Evolutionary conservation across 768 basidiomycete genomes (phyloP).

Genomic region (Coprinopsis sp.): DNA sequence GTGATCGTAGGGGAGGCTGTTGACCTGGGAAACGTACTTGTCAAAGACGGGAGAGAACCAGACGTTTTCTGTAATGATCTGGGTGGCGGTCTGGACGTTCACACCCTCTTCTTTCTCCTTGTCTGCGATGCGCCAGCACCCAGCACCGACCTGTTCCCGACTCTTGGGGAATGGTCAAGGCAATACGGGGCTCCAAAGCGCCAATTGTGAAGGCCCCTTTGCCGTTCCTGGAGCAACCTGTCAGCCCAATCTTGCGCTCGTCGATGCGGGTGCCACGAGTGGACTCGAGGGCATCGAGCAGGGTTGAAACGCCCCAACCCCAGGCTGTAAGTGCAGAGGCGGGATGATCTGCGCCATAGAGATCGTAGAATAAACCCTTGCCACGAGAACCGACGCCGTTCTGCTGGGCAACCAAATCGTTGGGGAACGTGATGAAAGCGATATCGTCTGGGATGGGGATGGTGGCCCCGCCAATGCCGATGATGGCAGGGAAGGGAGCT

Average conservation of each 20-base stretch:
- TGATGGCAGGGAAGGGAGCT: conserved; percentile 47
- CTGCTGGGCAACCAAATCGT: conserved; percentile 47
- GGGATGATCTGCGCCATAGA: conserved; percentile 42
- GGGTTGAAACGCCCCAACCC: conserved; percentile 54
- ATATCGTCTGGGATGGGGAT: conserved; percentile 32
- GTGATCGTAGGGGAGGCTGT: conserved; percentile 52
- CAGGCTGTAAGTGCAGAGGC: conserved; percentile 54
- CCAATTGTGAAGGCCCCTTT: conserved; percentile 56
- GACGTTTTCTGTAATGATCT: conserved; percentile 58
- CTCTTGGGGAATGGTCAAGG: conserved; percentile 57
- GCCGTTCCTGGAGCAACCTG: conserved; percentile 55
- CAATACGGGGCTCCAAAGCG: conserved; percentile 54
- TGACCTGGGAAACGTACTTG: conserved; percentile 40
- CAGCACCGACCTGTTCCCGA: conserved; percentile 54
- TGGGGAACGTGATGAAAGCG: conserved; percentile 46
- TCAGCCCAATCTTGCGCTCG: conserved; percentile 44
- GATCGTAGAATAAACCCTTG: conserved; percentile 49
- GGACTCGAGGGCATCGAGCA: conserved; percentile 51
- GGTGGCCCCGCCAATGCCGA: conserved; percentile 42
- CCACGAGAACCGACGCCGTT: conserved; percentile 40
- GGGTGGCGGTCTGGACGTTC: conserved; percentile 47
- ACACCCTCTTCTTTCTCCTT: conserved; percentile 28
- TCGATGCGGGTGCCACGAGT: conserved; percentile 44
- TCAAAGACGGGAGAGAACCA: conserved; percentile 56
- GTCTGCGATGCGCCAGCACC: conserved; percentile 55